These are phyloP conservation scores for Tarenaya hassleriana DNA, from an alignment of 345 rosid genomes.

Conservation along the genomic window DNA sequence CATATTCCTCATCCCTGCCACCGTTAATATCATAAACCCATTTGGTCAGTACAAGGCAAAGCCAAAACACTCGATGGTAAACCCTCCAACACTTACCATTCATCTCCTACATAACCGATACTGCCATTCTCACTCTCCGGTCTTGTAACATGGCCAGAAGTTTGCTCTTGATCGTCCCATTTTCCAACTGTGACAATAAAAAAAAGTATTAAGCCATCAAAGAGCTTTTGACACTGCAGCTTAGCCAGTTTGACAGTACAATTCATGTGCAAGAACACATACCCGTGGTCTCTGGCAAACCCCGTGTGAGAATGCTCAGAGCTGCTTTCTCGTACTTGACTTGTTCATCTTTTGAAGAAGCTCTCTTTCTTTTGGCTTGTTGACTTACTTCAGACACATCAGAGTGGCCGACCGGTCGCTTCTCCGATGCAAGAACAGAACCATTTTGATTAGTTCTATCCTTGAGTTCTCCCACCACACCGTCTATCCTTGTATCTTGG, in stretches of 20 bases:
- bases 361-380: slow-evolving; percentile 30
- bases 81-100: slow-evolving; percentile 53
- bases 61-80: background rate
- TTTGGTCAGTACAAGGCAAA: background rate
- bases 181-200: slow-evolving; percentile 47
- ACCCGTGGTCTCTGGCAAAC: slow-evolving; percentile 32
- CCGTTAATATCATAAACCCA: slow-evolving; percentile 17
- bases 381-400: slow-evolving; percentile 16
- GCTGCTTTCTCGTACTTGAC: slow-evolving; percentile 16
- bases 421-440: slow-evolving; percentile 36
- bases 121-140: slow-evolving; percentile 27
- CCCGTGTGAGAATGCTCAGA: slow-evolving; percentile 21
- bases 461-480: slow-evolving; percentile 28
- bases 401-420: slow-evolving; percentile 12
- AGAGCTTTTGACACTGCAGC: slow-evolving; percentile 9
- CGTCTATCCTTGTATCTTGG: slow-evolving; percentile 19
- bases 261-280: too few relatives aligned
- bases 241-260: background rate
- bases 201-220: too few relatives aligned
- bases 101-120: slow-evolving; percentile 76
- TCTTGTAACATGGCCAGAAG: slow-evolving; percentile 27
- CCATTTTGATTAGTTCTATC: slow-evolving; percentile 40
- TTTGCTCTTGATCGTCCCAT: slow-evolving; percentile 59
- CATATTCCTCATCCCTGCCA: slow-evolving; percentile 94
- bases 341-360: slow-evolving; percentile 19